Percentiles rank a stretch among this genome's conserved stretches.
Evolutionary conservation across 257 asterid species (phyloP).

Genomic region (Solanum sitiens): DNA sequence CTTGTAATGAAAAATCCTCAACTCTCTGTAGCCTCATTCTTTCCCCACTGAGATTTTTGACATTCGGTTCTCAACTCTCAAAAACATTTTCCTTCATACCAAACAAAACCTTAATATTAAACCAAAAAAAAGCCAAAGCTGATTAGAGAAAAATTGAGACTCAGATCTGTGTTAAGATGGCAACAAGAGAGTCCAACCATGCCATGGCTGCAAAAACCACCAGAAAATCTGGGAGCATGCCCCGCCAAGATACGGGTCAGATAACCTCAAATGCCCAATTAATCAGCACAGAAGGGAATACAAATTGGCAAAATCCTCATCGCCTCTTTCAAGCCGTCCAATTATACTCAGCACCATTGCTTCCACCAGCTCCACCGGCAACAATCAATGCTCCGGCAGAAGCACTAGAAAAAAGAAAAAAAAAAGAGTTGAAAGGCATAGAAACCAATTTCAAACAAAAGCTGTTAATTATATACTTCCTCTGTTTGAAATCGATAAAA

Average conservation of each 20-base stretch:
- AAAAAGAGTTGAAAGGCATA: background rate
- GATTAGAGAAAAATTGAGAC: background rate
- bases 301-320: background rate
- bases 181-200: background rate
- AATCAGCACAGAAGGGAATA: background rate
- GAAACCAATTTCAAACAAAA: background rate
- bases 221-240: background rate
- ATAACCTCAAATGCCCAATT: background rate
- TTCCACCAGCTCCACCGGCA: background rate
- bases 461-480: background rate
- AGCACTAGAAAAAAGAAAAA: background rate
- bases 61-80: background rate
- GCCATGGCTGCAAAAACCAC: conserved; percentile 19
- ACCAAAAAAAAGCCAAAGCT: background rate
- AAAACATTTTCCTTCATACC: background rate
- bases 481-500: background rate
- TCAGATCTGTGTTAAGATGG: background rate
- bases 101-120: background rate
- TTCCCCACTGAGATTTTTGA: background rate
- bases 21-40: background rate
- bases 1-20: background rate
- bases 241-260: conserved; percentile 13
- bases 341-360: background rate
- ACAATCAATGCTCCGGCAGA: background rate
- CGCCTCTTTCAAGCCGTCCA: background rate